Conservation (phyloP, 352 stramenopile species). For the Phytophthora hybrid region DNA sequence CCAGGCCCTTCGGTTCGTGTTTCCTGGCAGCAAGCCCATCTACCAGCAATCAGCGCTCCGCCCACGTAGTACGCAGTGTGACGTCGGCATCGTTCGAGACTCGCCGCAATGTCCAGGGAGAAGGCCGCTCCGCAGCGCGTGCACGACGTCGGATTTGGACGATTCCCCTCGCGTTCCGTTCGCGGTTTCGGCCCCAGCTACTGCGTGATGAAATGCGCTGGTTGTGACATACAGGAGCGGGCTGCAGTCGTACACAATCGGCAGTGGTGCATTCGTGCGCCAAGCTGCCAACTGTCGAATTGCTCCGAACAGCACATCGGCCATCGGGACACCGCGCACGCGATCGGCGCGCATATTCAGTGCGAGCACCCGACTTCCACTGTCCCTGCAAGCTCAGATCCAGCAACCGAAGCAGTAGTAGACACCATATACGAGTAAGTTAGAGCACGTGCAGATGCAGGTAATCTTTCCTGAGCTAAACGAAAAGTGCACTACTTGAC, state of each 20-base stretch:
- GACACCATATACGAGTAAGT: too few relatives aligned
- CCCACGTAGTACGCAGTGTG: conserved; percentile 65
- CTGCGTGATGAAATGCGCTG: conserved; percentile 37
- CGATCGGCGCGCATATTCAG: conserved; percentile 44
- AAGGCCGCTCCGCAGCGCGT: conserved; percentile 52
- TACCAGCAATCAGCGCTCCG: conserved; percentile 46
- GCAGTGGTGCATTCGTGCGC: conserved; percentile 32
- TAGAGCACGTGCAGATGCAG: too few relatives aligned
- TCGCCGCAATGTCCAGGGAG: conserved; percentile 34
- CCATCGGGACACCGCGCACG: conserved; percentile 41
- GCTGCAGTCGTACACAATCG: conserved; percentile 50
- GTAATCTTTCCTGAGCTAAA: too few relatives aligned
- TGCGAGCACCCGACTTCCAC: conserved; percentile 41
- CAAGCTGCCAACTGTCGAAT: conserved; percentile 50
- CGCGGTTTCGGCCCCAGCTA: background rate
- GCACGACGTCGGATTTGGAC: conserved; percentile 29
- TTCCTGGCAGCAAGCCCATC: conserved; percentile 67
- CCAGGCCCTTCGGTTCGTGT: conserved; percentile 39
- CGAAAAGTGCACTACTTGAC: too few relatives aligned
- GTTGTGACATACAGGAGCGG: conserved; percentile 55
- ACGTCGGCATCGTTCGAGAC: conserved; percentile 44
- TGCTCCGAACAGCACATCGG: conserved; percentile 49
- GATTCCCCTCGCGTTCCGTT: background rate
- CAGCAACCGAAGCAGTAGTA: too few relatives aligned
- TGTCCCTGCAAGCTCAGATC: too few relatives aligned